Evolutionary conservation across 2,329 filamentous ascomycete species (phyloP).

Genomic region (Fusarium robinianum): DNA sequence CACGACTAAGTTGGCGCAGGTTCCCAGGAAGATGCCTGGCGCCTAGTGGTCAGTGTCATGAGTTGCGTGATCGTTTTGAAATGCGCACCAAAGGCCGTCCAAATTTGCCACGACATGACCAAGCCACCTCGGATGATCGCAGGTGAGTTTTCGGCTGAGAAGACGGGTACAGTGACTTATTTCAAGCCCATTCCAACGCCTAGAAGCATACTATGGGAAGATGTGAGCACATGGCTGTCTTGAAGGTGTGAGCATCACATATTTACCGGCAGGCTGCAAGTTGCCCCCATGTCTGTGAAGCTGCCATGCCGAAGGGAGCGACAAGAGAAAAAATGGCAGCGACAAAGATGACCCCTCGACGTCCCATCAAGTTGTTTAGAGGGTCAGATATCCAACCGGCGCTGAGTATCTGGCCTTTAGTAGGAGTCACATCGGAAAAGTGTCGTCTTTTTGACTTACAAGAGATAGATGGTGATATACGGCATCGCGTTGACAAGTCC

Average conservation of each 20-base stretch:
- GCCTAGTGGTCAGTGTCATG: background rate
- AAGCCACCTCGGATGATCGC: constrained; percentile 57
- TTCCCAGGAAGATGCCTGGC: constrained; percentile 65
- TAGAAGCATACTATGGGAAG: constrained; percentile 49
- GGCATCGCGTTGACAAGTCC: constrained; percentile 61
- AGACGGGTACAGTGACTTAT: constrained; percentile 56
- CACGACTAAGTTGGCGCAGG: constrained; percentile 66
- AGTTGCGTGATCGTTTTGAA: background rate
- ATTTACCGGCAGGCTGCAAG: constrained; percentile 58
- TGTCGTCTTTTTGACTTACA: constrained; percentile 47
- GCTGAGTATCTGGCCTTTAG: constrained; percentile 35
- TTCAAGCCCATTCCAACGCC: constrained; percentile 65
- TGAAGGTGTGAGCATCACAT: background rate
- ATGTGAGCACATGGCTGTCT: background rate
- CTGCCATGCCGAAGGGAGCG: constrained; percentile 62
- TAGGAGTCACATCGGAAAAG: background rate
- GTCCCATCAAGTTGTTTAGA: constrained; percentile 60
- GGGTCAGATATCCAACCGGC: constrained; percentile 67
- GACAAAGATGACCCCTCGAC: constrained; percentile 67
- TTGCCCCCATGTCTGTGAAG: constrained; percentile 62
- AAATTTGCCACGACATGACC: constrained; percentile 61
- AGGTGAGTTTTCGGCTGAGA: constrained; percentile 57
- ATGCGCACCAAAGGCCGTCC: constrained; percentile 52
- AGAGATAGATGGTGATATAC: constrained; percentile 47
- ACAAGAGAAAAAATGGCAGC: constrained; percentile 65